These are phyloP conservation scores for Eremothecium sinecaudum DNA, from an alignment of 1,139 yeast species.

Conservation along the genomic window DNA sequence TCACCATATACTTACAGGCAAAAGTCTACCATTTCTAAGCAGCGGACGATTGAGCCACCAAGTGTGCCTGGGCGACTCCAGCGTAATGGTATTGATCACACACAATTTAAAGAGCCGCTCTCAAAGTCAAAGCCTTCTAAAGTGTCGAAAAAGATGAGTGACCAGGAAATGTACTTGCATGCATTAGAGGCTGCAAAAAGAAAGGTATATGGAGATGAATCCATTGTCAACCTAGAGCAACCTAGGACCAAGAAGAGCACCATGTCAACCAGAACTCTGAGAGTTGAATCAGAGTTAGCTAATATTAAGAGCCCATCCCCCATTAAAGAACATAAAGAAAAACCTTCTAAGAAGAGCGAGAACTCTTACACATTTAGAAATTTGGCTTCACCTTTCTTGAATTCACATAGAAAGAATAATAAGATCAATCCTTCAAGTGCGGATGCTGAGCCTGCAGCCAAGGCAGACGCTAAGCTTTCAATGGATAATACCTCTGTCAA, in stretches of 20 bases:
- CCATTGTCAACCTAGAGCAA: neutral
- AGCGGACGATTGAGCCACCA: neutral
- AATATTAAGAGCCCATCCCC: too few relatives aligned
- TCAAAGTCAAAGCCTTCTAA: neutral
- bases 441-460: neutral
- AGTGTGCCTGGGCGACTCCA: neutral
- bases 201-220: constrained; percentile 24
- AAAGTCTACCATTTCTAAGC: neutral
- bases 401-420: neutral
- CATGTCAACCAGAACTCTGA: constrained; percentile 19
- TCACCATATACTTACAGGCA: neutral
- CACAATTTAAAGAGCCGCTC: constrained; percentile 2
- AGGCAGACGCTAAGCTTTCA: too few relatives aligned
- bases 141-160: constrained; percentile 15
- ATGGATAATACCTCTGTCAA: too few relatives aligned
- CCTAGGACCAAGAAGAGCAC: constrained; percentile 10
- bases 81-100: neutral
- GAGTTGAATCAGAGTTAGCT: constrained; percentile 8
- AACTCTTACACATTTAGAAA: neutral
- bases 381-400: neutral
- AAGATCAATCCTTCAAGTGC: neutral
- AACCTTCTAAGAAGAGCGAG: neutral
- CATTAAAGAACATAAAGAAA: neutral
- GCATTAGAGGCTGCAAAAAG: constrained; percentile 29
- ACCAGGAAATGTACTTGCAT: constrained; percentile 29